Evolutionary conservation across 1,139 yeast genomes (phyloP).

Genomic region (Lodderomyces jiufengensis): DNA sequence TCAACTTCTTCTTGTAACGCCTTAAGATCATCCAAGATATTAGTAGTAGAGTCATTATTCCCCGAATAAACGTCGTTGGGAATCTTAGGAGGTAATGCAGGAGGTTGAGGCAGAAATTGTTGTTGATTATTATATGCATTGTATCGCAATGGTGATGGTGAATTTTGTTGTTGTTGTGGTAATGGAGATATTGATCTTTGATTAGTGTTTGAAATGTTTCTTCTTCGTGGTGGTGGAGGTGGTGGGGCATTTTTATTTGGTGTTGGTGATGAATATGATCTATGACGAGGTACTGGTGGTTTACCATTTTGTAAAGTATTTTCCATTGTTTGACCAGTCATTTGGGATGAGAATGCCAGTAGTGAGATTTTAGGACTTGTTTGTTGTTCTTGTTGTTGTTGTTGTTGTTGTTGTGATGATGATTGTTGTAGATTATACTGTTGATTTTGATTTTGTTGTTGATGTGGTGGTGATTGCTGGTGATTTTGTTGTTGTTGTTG

Average conservation of each 20-base stretch:
- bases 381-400: constrained; percentile 5
- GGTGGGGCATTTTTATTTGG: constrained; percentile 29
- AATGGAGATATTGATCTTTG: constrained; percentile 12
- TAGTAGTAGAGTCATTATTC: constrained; percentile 38
- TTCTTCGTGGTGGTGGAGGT: constrained; percentile 42
- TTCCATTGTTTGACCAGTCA: constrained; percentile 42
- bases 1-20: constrained; percentile 67
- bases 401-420: constrained; percentile 4
- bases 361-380: constrained; percentile 31
- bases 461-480: constrained; percentile 10
- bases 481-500: constrained; percentile 3
- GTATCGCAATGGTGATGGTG: not conserved
- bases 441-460: not conserved
- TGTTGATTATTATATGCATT: constrained; percentile 1
- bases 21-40: constrained; percentile 57
- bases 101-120: constrained; percentile 15
- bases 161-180: constrained; percentile 2
- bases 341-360: constrained; percentile 42
- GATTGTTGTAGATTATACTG: constrained; percentile 4
- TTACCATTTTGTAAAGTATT: constrained; percentile 34
- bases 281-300: constrained; percentile 31
- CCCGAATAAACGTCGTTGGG: constrained; percentile 11
- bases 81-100: constrained; percentile 36
- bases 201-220: constrained; percentile 9
- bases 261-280: constrained; percentile 45